A percentile compares a stretch with the other conserved stretches of the same genome.
Evolutionary conservation across 805 yeast genomes (phyloP).

Genomic region (Novakomyces olei): DNA sequence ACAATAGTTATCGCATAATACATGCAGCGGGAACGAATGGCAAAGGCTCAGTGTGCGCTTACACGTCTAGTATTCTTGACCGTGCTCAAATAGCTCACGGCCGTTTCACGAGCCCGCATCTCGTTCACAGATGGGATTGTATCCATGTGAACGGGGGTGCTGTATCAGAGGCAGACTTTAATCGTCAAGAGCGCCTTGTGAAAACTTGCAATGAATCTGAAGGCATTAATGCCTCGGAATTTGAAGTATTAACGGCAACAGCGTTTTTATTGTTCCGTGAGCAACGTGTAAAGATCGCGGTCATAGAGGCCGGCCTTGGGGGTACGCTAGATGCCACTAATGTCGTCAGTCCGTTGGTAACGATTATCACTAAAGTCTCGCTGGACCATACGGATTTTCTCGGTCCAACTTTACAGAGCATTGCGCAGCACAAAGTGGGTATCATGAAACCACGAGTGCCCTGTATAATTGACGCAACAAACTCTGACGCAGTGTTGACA

Average conservation of each 20-base stretch:
- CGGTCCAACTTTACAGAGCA: slow-evolving; percentile 69
- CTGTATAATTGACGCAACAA: slow-evolving; percentile 48
- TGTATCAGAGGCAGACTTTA: slow-evolving; percentile 53
- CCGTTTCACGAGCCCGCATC: slow-evolving; percentile 88
- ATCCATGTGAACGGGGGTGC: slow-evolving; percentile 75
- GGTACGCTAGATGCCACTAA: slow-evolving; percentile 97
- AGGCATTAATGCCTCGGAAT: slow-evolving; percentile 18
- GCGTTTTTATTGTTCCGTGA: slow-evolving; percentile 76
- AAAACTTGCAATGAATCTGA: too few species aligned
- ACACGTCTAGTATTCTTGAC: slow-evolving; percentile 52
- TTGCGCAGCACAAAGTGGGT: slow-evolving; percentile 94
- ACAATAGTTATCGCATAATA: slow-evolving; percentile 34
- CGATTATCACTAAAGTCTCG: slow-evolving; percentile 73
- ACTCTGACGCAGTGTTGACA: slow-evolving; percentile 26
- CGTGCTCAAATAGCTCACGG: slow-evolving; percentile 38
- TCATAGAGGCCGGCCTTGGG: slow-evolving; percentile 95
- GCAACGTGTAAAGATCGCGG: slow-evolving; percentile 83
- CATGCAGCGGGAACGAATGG: slow-evolving; percentile 98
- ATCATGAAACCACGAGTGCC: slow-evolving; percentile 50
- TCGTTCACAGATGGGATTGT: slow-evolving; percentile 80
- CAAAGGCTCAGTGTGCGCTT: slow-evolving; percentile 94
- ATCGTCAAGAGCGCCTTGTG: slow-evolving; percentile 62
- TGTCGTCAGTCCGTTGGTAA: slow-evolving; percentile 58
- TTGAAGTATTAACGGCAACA: slow-evolving; percentile 51
- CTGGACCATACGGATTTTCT: slow-evolving; percentile 76